Conservation (phyloP, 2,329 filamentous ascomycete genomes). For the Penicillium vulpinum region DNA sequence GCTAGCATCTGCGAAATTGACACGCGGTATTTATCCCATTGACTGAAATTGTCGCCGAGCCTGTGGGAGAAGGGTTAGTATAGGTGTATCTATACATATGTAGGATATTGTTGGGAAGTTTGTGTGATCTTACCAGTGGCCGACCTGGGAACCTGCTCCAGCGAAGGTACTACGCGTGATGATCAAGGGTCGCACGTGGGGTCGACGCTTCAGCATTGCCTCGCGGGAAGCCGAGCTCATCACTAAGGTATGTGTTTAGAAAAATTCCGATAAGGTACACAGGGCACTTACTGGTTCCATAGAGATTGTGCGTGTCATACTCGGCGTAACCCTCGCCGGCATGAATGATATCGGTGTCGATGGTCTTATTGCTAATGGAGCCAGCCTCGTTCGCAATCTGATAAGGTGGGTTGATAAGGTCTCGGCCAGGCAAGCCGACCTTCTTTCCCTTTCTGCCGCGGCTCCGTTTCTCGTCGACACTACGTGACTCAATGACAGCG, state of each 20-base stretch:
- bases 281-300: slow-evolving; percentile 58
- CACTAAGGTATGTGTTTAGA: slow-evolving; percentile 43
- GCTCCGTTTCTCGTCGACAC: background rate
- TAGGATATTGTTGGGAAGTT: slow-evolving; percentile 29
- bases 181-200: slow-evolving; percentile 64
- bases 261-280: background rate
- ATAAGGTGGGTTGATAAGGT: slow-evolving; percentile 66
- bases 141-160: slow-evolving; percentile 63
- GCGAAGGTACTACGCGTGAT: slow-evolving; percentile 77
- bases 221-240: slow-evolving; percentile 67
- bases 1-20: slow-evolving; percentile 61
- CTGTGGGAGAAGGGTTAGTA: slow-evolving; percentile 20
- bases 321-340: slow-evolving; percentile 62
- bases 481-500: background rate
- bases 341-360: slow-evolving; percentile 68
- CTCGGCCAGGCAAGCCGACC: slow-evolving; percentile 62
- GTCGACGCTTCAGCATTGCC: slow-evolving; percentile 67
- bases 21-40: slow-evolving; percentile 61
- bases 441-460: slow-evolving; percentile 36
- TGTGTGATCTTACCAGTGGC: slow-evolving; percentile 49
- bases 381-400: slow-evolving; percentile 64
- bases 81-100: slow-evolving; percentile 30
- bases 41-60: slow-evolving; percentile 62
- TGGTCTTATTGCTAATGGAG: slow-evolving; percentile 55
- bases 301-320: slow-evolving; percentile 77